Evolutionary conservation across 2,329 filamentous ascomycete species (phyloP), one percentile per base, ranked within the genome.

Genomic region (Colletotrichum viniferum): DNA sequence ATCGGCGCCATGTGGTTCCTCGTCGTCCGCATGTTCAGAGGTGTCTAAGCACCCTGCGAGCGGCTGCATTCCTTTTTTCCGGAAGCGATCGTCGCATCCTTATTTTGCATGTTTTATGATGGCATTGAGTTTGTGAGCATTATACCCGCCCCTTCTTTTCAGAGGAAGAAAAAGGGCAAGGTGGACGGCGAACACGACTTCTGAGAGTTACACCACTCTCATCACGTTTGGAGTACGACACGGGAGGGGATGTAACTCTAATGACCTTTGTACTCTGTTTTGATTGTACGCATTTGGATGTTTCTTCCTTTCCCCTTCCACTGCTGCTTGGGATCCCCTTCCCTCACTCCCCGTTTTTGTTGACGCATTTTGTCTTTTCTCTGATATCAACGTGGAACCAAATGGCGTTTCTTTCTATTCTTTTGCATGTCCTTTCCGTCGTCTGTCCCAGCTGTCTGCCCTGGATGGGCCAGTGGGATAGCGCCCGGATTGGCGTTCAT

Each of bases 1-100:
- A 86, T 96, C 28, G 96, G 96, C 4, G 95, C 95, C 1, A 89
- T 95, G 85, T 98, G 96, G 95, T 98, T 98, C 87, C 90, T 99
- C 88, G 89, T 98, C 79, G 93, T 96, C 73, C 90, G 96, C 80
- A 90, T 97, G 91, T 96, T 98, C 84, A 92, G 95, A 77, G 92
- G 92, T 79, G 92, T 94, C 73, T 93, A 86, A 79, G 38, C 9
- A 16, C 24, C 26, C 21, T 12, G n/a, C 34, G 21, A 56, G 9
- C n/a, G 34, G 56, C 14, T 62, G 52, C 38, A 18, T 61, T 60
- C 28, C 58, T 60, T 60, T 60, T 68, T 32, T 63, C 6, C n/a
- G 58, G 36, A 55, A 48, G 32, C 56, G 32, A 34, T 52, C 18
- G 13, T 18, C 36, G 67, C 56, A 69, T 68, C 63, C 36, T 26